Conservation (phyloP, 768 basidiomycete species). For the Naganishia onofrii region DNA sequence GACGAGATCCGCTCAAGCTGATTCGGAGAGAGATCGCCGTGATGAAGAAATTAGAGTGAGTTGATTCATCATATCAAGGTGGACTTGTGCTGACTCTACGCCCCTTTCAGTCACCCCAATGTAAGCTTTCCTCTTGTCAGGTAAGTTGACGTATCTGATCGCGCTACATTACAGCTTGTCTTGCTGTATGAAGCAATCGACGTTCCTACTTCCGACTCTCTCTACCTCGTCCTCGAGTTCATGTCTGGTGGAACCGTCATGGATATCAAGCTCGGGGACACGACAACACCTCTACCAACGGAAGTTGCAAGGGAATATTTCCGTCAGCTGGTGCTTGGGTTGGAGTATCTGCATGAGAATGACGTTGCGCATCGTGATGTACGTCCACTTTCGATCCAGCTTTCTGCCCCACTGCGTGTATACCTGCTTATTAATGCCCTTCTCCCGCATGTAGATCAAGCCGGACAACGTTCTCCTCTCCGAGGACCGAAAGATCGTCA, state of each 20-base stretch:
- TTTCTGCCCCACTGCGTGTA: no score
- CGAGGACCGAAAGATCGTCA: constrained; percentile 44
- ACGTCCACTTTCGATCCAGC: background rate
- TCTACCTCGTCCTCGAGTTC: constrained; percentile 53
- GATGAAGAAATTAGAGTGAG: constrained; percentile 54
- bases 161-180: constrained; percentile 41
- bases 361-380: constrained; percentile 52
- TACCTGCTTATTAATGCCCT: background rate
- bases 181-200: constrained; percentile 53
- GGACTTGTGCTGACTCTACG: no score
- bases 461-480: constrained; percentile 52
- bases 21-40: constrained; percentile 51
- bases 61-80: constrained; percentile 7
- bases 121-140: constrained; percentile 32
- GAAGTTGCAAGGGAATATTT: constrained; percentile 47
- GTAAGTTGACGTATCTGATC: background rate
- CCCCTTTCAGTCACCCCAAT: constrained; percentile 47
- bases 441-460: constrained; percentile 40
- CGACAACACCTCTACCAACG: constrained; percentile 36
- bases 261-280: constrained; percentile 37
- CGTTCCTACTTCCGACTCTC: constrained; percentile 48
- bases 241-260: constrained; percentile 51
- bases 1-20: constrained; percentile 48
- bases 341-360: constrained; percentile 52
- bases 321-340: constrained; percentile 47